Evolutionary conservation across 805 yeast species (phyloP), one percentile per base, ranked within the genome.

Genomic region (Spathaspora passalidarum): DNA sequence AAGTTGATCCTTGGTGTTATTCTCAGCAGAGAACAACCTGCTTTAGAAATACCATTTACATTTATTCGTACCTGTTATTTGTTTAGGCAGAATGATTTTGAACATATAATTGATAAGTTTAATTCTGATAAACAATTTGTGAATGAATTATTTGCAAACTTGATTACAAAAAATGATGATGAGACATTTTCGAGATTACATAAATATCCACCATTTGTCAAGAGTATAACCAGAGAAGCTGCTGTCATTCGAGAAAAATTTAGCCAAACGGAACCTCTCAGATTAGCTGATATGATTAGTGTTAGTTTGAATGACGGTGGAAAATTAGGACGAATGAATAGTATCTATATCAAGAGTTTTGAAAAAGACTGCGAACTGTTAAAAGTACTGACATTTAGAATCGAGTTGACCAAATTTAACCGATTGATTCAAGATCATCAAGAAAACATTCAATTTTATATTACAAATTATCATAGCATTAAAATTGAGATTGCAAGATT

Each of bases 401-500:
- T 69, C 1, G 88, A 82, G 53, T 58, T 72, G 3, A 68, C 74
- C 38, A 76, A 74, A 47, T 73, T 67, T 47, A 73, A 77, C 47
- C 69, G 89, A 25, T 73, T 76, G 43, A 56, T 73, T 2, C 90
- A 85, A 54, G 96, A 88, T 60, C 76, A 72, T 47, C 78, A 76
- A 42, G 94, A 84, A 53, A 84, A 80, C 55, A 61, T 73, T 11
- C 70, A 73, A 21, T 78, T 72, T 48, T 76, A 72, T 53, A 63
- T 78, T 3, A 56, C 75, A 0, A 63, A 68, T 34, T 85, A 82
- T 59, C 73, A 76, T 44, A 57, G 67, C 7, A 55, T 81, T 44
- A 79, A 75, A 44, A 48, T 67, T 3, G 82, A 75, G 48, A 59
- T 71, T 0, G 59, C 60, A 4, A 55, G 80, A 41, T 54, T 76